These are phyloP conservation scores for Russula sp. DNA, from an alignment of 768 basidiomycete species.

Conservation along the genomic window DNA sequence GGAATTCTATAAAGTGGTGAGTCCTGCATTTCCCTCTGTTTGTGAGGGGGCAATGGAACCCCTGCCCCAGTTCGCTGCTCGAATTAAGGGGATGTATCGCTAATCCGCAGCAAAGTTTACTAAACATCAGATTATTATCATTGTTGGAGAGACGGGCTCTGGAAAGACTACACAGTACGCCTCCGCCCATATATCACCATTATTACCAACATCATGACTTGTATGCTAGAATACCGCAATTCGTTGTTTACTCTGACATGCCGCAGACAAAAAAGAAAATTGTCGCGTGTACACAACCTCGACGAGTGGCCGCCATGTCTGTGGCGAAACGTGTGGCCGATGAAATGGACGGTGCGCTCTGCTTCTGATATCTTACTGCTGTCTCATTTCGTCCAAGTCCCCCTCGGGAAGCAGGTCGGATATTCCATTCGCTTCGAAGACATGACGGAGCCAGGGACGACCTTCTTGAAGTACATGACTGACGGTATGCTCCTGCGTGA, in stretches of 20 bases:
- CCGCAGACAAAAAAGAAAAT: conserved; percentile 86
- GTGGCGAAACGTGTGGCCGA: conserved; percentile 98
- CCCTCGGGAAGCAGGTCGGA: conserved; percentile 90
- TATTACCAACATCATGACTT: neutral
- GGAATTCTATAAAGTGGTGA: conserved; percentile 83
- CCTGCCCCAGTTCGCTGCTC: neutral
- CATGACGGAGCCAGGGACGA: conserved; percentile 82
- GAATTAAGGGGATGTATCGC: conserved; percentile 18
- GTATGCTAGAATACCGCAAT: conserved; percentile 80
- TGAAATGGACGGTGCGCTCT: conserved; percentile 83
- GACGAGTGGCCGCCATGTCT: conserved; percentile 95
- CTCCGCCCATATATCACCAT: neutral
- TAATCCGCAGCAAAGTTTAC: conserved; percentile 48
- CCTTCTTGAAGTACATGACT: conserved; percentile 99
- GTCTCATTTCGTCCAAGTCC: conserved; percentile 44
- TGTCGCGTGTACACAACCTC: conserved; percentile 94
- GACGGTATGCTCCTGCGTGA: conserved; percentile 99
- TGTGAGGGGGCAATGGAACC: conserved; percentile 30
- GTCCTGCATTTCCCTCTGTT: conserved; percentile 30
- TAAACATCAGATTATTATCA: conserved; percentile 78
- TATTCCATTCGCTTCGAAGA: conserved; percentile 99
- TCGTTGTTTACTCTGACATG: conserved; percentile 88
- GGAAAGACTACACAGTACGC: conserved; percentile 93
- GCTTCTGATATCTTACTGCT: conserved; percentile 8
- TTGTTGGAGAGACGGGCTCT: conserved; percentile 92